These are phyloP conservation scores for Yamadazyma diospyri DNA, from an alignment of 1,139 yeast genomes.

Conservation along the genomic window DNA sequence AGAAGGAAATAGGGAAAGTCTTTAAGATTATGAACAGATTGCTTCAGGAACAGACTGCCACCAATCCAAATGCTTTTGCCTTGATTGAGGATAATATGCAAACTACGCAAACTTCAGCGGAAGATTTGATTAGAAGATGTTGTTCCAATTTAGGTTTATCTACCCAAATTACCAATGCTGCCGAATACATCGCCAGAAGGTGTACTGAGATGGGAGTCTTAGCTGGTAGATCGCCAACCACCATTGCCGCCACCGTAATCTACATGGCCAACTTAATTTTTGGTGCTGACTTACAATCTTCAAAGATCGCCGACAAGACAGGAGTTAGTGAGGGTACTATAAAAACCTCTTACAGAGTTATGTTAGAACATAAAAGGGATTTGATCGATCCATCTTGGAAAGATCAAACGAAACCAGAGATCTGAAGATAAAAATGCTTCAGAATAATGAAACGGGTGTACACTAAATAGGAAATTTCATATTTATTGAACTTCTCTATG, in stretches of 20 bases:
- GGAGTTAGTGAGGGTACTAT: conserved; percentile 98
- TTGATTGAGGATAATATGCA: conserved; percentile 56
- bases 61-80: conserved; percentile 37
- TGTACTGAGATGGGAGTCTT: conserved; percentile 90
- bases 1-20: conserved; percentile 89
- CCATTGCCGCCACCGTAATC: conserved; percentile 96
- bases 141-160: conserved; percentile 91
- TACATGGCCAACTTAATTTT: conserved; percentile 88
- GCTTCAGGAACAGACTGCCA: conserved; percentile 61
- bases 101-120: conserved; percentile 88
- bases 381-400: conserved; percentile 77
- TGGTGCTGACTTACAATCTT: conserved; percentile 65
- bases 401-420: conserved; percentile 7
- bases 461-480: too few relatives aligned
- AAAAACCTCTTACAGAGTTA: conserved; percentile 82
- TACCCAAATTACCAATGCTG: conserved; percentile 85
- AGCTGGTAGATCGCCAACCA: conserved; percentile 96
- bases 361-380: conserved; percentile 71
- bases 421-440: background rate
- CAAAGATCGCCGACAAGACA: conserved; percentile 87
- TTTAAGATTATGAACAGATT: conserved; percentile 79
- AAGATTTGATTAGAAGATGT: conserved; percentile 91
- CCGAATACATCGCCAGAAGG: conserved; percentile 86
- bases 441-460: too few relatives aligned
- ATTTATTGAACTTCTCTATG: too few relatives aligned